Conservation (phyloP, 1,139 yeast species). For the Debaryomycetaceae sp. region DNA sequence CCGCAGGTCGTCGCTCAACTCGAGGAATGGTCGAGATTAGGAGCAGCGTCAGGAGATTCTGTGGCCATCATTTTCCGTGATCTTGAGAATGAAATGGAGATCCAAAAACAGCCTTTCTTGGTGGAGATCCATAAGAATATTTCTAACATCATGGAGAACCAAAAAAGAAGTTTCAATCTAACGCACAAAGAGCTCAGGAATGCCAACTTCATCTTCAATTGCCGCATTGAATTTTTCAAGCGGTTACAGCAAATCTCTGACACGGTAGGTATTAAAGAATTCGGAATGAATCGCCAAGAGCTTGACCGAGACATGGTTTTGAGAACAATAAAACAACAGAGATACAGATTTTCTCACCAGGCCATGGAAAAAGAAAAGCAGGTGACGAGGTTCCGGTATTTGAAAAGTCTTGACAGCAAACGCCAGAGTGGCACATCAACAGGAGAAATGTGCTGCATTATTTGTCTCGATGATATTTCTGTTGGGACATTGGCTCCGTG, state of each 20-base stretch:
- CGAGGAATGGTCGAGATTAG: too few species aligned
- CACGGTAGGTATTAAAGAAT: constrained; percentile 37
- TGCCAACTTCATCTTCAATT: constrained; percentile 61
- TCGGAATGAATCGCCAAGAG: constrained; percentile 10
- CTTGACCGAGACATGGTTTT: constrained; percentile 7
- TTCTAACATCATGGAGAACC: constrained; percentile 16
- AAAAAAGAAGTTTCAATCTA: constrained; percentile 16
- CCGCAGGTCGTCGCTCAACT: too few species aligned
- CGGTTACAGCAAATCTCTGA: constrained; percentile 83
- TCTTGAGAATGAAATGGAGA: too few species aligned
- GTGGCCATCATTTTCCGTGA: too few species aligned
- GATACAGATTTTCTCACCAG: constrained; percentile 3
- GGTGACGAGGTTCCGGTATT: constrained; percentile 49
- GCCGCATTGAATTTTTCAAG: constrained; percentile 68
- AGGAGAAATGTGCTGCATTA: constrained; percentile 42
- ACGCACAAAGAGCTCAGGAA: constrained; percentile 39
- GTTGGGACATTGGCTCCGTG: constrained; percentile 76
- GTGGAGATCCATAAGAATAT: too few species aligned
- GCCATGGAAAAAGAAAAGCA: constrained; percentile 14
- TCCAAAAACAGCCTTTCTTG: too few species aligned
- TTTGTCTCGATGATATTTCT: constrained; percentile 61
- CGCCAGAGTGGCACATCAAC: constrained; percentile 1
- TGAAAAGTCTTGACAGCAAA: constrained; percentile 31
- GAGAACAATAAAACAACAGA: constrained; percentile 4
- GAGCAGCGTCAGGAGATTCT: too few species aligned